Evolutionary conservation across 345 rosid genomes (phyloP).

Genomic region (Acer campestre): DNA sequence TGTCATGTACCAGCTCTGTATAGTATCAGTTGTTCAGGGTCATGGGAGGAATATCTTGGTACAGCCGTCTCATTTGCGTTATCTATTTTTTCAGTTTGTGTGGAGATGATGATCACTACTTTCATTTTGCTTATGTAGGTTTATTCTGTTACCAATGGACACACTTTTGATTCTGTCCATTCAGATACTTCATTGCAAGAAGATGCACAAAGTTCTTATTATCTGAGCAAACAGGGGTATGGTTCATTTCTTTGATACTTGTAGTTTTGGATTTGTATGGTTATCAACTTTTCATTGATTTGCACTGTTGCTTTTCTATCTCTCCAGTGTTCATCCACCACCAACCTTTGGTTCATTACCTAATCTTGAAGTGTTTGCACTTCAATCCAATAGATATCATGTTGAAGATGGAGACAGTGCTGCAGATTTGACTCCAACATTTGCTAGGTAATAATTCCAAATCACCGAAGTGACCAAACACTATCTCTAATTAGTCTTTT

Average conservation of each 20-base stretch:
- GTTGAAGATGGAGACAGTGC: conserved; percentile 65
- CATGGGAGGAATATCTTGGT: background rate
- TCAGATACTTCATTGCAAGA: conserved; percentile 62
- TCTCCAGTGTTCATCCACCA: conserved; percentile 70
- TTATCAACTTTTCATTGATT: conserved; percentile 11
- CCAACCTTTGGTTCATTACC: conserved; percentile 96
- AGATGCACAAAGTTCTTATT: conserved; percentile 76
- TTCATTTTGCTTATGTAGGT: conserved; percentile 45
- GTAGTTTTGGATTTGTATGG: background rate
- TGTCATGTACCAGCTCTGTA: background rate
- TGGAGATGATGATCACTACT: background rate
- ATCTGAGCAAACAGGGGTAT: conserved; percentile 58
- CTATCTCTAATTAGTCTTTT: conserved; percentile 8
- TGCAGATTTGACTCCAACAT: conserved; percentile 42
- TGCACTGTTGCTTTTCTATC: conserved; percentile 25
- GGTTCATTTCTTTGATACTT: conserved; percentile 13
- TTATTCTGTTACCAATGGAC: conserved; percentile 50
- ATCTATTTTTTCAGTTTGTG: background rate
- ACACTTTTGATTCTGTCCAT: conserved; percentile 44
- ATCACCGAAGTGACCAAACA: background rate
- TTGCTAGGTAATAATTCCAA: conserved; percentile 34
- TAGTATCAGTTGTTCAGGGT: background rate
- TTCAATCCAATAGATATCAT: conserved; percentile 48
- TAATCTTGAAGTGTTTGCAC: conserved; percentile 64
- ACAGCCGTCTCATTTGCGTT: background rate